Evolutionary conservation across 73 alveolate species (phyloP).

Genomic region (Paramecium caudatum): DNA sequence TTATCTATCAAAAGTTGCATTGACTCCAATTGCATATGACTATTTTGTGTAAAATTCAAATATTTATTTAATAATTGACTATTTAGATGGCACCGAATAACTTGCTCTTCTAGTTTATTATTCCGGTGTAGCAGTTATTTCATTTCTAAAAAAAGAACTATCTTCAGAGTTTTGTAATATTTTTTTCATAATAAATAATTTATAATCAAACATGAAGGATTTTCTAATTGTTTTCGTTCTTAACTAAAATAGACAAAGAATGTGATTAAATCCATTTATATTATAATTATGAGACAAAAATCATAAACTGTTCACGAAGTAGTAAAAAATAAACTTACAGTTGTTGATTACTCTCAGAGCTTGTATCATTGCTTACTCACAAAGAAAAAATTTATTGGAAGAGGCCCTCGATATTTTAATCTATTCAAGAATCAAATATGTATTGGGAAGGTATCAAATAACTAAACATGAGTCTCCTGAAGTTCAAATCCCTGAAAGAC

Average conservation of each 20-base stretch:
- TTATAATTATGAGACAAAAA: constrained; percentile 38
- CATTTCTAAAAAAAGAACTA: constrained; percentile 11
- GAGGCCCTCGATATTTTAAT: constrained; percentile 51
- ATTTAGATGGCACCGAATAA: neutral
- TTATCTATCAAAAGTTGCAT: constrained; percentile 45
- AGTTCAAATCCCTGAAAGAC: constrained; percentile 12
- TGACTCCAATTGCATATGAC: neutral
- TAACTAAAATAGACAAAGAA: too few species aligned
- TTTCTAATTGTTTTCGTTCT: too few species aligned
- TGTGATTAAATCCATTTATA: neutral
- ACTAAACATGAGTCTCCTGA: neutral
- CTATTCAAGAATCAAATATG: constrained; percentile 50
- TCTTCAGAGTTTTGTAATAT: neutral
- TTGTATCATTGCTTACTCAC: constrained; percentile 6
- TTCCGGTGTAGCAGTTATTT: neutral
- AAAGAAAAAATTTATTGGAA: constrained; percentile 41
- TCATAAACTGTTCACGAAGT: constrained; percentile 27
- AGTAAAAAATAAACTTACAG: neutral
- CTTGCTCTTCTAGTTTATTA: neutral
- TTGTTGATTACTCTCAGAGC: constrained; percentile 1
- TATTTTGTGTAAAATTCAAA: constrained; percentile 19
- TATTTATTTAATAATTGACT: neutral
- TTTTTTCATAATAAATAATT: neutral
- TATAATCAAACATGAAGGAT: too few species aligned
- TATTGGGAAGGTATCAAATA: constrained; percentile 42